Evolutionary conservation across 495 filamentous ascomycete genomes (phyloP), one percentile per base, ranked within the genome.

Genomic region (Xeromyces bisporus): DNA sequence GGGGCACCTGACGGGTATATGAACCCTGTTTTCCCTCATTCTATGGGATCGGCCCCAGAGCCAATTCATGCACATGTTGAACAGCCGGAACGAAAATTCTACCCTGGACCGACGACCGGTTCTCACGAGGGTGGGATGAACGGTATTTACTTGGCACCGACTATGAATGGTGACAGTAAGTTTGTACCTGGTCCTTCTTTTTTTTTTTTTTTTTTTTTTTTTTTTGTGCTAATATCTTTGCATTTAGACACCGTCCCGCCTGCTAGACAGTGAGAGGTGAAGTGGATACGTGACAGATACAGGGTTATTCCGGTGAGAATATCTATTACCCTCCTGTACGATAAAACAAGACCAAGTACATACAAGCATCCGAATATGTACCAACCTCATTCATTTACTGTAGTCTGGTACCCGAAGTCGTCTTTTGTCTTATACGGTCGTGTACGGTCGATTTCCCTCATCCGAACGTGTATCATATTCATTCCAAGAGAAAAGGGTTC

Each of bases 1-100:
- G 70, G 66, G 58, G 59, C 65, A 43, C 66, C 71, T 39, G 58
- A 73, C 51, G 56, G 64, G 46, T 73, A 69, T 54, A 66, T 71
- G 52, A 63, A 58, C 60, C 49, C 58, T 38, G 71, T 67, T 50
- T 68, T 67, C 52, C 62, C 73, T 55, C 56, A 62, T 36, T 53
- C 57, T 40, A 63, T 65, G 60, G 54, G 55, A 12, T 35, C 53
- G 37, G 52, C 55, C 33, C 56, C 59, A 42, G 58, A 64, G 37
- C 38, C 53, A 18, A 64, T 60, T 41, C 56, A 60, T 43, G 51
- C 52, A 33, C 58, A 55, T 39, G 55, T 62, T 34, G 60, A 64
- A 14, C n/a, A n/a, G n/a, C 31, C 47, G 35, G 58, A 64, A 32
- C 55, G 58, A 32, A 63, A 62, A 41, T 60, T 42, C 39, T 62